Evolutionary conservation across 179 eudicot species (phyloP).

Genomic region (Nepenthes alata): DNA sequence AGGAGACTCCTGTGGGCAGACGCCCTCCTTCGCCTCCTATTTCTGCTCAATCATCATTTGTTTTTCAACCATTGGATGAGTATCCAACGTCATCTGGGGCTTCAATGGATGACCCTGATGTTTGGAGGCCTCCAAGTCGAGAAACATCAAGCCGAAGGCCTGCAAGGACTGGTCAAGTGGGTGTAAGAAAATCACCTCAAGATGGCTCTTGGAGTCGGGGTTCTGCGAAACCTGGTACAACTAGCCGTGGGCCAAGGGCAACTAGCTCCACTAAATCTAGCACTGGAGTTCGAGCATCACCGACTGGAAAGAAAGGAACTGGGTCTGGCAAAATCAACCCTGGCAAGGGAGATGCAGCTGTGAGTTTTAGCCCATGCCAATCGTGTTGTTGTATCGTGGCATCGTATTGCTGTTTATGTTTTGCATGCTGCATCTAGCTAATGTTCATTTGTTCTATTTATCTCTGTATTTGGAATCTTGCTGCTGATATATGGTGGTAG

Average conservation of each 20-base stretch:
- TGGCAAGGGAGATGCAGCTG: constrained; percentile 43
- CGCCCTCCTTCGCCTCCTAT: constrained; percentile 92
- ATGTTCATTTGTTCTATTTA: no score
- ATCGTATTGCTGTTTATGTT: not conserved
- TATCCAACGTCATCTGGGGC: constrained; percentile 83
- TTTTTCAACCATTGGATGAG: constrained; percentile 89
- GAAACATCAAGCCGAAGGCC: constrained; percentile 60
- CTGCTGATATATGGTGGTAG: not conserved
- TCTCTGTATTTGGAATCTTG: not conserved
- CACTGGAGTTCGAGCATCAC: constrained; percentile 63
- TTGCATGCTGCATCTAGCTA: no score
- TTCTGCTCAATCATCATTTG: constrained; percentile 78
- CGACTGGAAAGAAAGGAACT: constrained; percentile 62
- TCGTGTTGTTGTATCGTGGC: not conserved
- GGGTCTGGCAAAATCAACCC: constrained; percentile 33
- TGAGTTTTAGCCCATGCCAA: constrained; percentile 19
- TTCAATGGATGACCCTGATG: constrained; percentile 90
- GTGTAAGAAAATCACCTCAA: constrained; percentile 66
- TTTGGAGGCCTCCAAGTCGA: constrained; percentile 97
- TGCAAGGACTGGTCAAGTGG: constrained; percentile 62
- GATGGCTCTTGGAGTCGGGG: constrained; percentile 91
- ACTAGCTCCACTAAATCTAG: constrained; percentile 50
- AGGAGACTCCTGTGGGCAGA: constrained; percentile 74
- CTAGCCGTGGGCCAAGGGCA: constrained; percentile 72
- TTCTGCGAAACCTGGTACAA: constrained; percentile 31